phyloP scores from a whole-genome alignment of 1,284 basidiomycete genomes.

The Irpex sp. region DNA sequence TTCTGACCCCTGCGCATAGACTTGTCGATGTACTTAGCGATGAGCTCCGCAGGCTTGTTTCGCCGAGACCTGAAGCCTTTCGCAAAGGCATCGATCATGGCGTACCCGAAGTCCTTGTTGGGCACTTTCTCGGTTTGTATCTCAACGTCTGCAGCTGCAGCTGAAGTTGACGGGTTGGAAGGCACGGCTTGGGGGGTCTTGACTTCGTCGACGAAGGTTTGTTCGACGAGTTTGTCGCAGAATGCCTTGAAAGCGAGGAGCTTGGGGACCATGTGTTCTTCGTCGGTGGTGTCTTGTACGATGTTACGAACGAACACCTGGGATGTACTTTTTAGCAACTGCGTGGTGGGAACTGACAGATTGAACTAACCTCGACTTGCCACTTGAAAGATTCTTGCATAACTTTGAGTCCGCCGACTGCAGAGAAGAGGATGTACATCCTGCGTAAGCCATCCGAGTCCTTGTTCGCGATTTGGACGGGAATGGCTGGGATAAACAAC shows the following conservation, averaged over 20 bases:
- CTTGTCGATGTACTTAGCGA: conserved; percentile 87
- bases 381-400: conserved; percentile 64
- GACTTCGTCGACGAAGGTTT: conserved; percentile 39
- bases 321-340: background rate
- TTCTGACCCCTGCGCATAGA: conserved; percentile 86
- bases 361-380: conserved; percentile 45
- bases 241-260: conserved; percentile 72
- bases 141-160: conserved; percentile 21
- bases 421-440: conserved; percentile 64
- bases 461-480: conserved; percentile 50
- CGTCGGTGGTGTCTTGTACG: conserved; percentile 51
- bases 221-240: conserved; percentile 48
- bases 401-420: conserved; percentile 52
- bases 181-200: conserved; percentile 16
- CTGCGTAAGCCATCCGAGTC: conserved; percentile 46
- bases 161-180: conserved; percentile 12
- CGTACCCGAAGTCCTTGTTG: conserved; percentile 55
- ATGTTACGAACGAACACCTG: conserved; percentile 54
- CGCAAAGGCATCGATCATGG: conserved; percentile 75
- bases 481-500: conserved; percentile 42
- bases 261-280: conserved; percentile 78
- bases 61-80: conserved; percentile 78
- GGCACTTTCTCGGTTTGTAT: conserved; percentile 29
- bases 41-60: conserved; percentile 91
- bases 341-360: background rate